Base-by-base conservation (phyloP, 2,329 filamentous ascomycete genomes). In the Monilinia aucupariae region DNA sequence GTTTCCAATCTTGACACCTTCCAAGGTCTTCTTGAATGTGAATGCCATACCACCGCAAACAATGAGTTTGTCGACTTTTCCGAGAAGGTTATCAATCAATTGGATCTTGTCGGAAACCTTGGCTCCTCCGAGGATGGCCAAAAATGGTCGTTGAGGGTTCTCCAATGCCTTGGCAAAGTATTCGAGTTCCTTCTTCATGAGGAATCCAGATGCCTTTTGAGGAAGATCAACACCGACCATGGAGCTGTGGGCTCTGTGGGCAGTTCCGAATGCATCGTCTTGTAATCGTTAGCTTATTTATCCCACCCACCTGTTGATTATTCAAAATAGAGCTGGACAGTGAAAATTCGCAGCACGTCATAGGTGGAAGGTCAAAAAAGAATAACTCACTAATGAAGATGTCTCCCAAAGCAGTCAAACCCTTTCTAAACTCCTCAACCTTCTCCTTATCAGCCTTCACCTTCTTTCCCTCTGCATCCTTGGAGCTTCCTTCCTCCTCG, bases 41-140 rank as follows among this genome's bases (percentile, higher is more conserved):
- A 97, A 99, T 67, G 94, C 92, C 94, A 99, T 99, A 73, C 86
- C 94, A 75, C 94, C 94, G 77, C 93, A 96, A 79, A 99, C 89
- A 79, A 99, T 89, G 70, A 99, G 85, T 77, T 88, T 94, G 85
- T 99, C 85, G 78, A 99, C 92, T 85, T 99, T 97, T 79, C 92
- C 90, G 71, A 99, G 88, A 70, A 99, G 84, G 84, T 99, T 99
- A 81, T 99, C 92, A 76, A 99, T 97, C 72, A 99, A 85, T 83
- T 97, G 91, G 78, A 99, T 99, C 88, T 99, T 99, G 85, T 99
- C 94, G 51, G 91, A 96, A 71, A 99, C 92, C 85, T 99, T 99
- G 77, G 94, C 92, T 71, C 94, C 94, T 72, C 94, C 94, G 61
- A 99, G 90, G 76, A 99, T 99, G 76, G 94, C 96, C 61, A 99